A percentile compares a stretch with the other conserved stretches of the same genome.
Evolutionary conservation across 768 basidiomycete genomes (phyloP).

Genomic region (Neoboletus magnificus): DNA sequence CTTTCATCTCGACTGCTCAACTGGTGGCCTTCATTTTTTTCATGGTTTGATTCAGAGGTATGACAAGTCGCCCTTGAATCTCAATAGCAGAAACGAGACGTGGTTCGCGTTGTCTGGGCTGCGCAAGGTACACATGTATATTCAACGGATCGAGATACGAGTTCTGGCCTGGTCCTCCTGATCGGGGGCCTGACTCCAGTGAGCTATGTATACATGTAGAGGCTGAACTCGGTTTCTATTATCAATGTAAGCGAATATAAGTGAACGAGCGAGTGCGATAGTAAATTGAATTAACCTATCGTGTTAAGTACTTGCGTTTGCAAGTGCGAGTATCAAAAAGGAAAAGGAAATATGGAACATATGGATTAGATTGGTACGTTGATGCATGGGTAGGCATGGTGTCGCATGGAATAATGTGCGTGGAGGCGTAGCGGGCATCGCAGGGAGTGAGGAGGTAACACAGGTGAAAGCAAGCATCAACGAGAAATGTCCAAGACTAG

Average conservation of each 20-base stretch:
- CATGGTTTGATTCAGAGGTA: no score
- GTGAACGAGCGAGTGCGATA: slow-evolving; percentile 7
- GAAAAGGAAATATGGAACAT: neutral
- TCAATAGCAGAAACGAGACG: neutral
- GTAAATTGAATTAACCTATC: slow-evolving; percentile 11
- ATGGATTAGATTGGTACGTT: slow-evolving; percentile 4
- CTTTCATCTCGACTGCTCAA: neutral
- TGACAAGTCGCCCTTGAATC: neutral
- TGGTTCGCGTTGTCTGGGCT: neutral
- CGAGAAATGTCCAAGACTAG: slow-evolving; percentile 6
- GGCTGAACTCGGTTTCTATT: neutral
- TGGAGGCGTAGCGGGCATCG: slow-evolving; percentile 3
- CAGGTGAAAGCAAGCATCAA: slow-evolving; percentile 5
- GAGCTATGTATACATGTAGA: neutral
- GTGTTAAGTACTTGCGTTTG: slow-evolving; percentile 1
- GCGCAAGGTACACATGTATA: neutral
- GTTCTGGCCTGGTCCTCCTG: neutral
- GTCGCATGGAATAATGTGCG: slow-evolving; percentile 3
- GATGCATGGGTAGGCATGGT: slow-evolving; percentile 1
- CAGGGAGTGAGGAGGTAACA: neutral
- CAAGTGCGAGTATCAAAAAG: neutral
- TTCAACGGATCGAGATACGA: neutral
- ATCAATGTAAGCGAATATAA: neutral
- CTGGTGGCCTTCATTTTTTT: neutral
- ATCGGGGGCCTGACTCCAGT: no score